A percentile compares a stretch with the other conserved stretches of the same genome.
These are phyloP conservation scores for Populus ilicifolia DNA, from an alignment of 345 rosid species.

Conservation along the genomic window DNA sequence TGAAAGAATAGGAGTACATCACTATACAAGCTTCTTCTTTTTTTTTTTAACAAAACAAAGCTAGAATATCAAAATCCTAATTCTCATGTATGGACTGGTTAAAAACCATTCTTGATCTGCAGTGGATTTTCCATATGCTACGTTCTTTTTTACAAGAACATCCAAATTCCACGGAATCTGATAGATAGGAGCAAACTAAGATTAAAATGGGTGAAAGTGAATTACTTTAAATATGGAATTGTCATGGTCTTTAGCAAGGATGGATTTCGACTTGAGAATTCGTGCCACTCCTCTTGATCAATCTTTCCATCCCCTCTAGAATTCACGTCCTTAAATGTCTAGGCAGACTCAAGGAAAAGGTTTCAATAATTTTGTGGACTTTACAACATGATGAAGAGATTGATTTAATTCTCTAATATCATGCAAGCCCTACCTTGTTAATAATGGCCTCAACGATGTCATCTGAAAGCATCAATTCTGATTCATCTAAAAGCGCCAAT, in stretches of 20 bases:
- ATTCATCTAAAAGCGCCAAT: slow-evolving; percentile 39
- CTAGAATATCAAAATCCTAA: too few species aligned
- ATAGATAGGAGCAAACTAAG: too few species aligned
- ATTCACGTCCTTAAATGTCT: slow-evolving; percentile 50
- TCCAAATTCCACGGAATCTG: too few species aligned
- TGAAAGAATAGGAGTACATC: too few species aligned
- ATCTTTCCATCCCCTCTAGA: slow-evolving; percentile 41
- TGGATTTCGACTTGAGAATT: slow-evolving; percentile 28
- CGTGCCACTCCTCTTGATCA: slow-evolving; percentile 41
- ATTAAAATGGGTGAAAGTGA: not conserved
- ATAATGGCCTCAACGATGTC: slow-evolving; percentile 37
- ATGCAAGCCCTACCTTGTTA: slow-evolving; percentile 29
- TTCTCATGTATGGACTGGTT: too few species aligned
- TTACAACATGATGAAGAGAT: not conserved
- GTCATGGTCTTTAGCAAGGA: slow-evolving; percentile 44
- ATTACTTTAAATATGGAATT: slow-evolving; percentile 43
- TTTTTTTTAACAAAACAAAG: too few species aligned
- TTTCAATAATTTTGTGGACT: not conserved
- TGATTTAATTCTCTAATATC: not conserved
- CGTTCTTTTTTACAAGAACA: too few species aligned
- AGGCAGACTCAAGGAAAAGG: not conserved
- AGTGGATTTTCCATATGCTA: too few species aligned
- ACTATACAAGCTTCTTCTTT: too few species aligned
- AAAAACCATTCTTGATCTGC: too few species aligned
- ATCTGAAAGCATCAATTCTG: slow-evolving; percentile 34